Evolutionary conservation across 2,329 filamentous ascomycete species (phyloP), one percentile per base, ranked within the genome.

Genomic region (Tothia fuscella): DNA sequence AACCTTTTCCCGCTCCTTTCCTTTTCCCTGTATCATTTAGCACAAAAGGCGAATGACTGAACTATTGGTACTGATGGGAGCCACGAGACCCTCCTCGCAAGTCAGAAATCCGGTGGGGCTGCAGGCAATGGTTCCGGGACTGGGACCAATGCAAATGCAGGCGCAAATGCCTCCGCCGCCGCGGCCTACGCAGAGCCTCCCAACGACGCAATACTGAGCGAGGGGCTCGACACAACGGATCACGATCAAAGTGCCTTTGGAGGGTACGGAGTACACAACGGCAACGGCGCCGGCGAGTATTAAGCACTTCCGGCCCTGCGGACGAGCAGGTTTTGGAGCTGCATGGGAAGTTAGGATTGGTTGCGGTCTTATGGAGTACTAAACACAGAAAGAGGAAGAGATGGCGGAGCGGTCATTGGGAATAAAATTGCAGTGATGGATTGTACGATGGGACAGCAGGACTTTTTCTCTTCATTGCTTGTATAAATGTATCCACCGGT

Each of bases 1-100:
- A 49, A 42, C 30, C 17, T 22, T 33, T 38, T 26, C 39, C 44
- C 33, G 47, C 25, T 39, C 1, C 25, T 14, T 17, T 31, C 19
- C 44, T 48, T 40, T 44, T 43, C 28, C 39, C 46, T 34, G 40
- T 47, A 49, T 37, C 40, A 50, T 49, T 47, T 59, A 54, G 14
- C 43, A 41, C 19, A 42, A 35, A 58, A 62, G 59, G 61, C 55
- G 52, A 53, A 53, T 60, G 59, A 67, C 59, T 68, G 62, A 66
- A 62, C 63, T 64, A 61, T 60, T 61, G 57, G 56, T 67, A 63
- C 63, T 68, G 58, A 70, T 63, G 67, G 61, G 59, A 60, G 63
- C 58, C 55, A 71, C 68, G 66, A 89, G 80, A 86, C 82, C 50
- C 81, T 91, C 66, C 82, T 85, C 51, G 81, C 82, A 62, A 76